phyloP scores from a whole-genome alignment of 352 stramenopile species.

The Hyaloperonospora arabidopsidis region DNA sequence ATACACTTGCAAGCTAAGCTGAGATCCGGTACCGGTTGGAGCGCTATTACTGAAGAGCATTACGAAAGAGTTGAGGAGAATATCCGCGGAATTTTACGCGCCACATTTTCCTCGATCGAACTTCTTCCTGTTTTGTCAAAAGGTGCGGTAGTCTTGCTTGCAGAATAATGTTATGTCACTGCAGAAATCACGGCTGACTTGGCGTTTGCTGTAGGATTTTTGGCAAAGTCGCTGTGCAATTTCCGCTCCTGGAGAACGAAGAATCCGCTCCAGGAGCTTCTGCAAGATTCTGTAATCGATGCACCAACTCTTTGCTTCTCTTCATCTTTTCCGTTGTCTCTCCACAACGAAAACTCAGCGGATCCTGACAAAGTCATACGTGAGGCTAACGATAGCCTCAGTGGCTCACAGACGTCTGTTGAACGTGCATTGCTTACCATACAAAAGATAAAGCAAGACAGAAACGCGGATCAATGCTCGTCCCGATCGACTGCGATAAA shows the following conservation, averaged over 20 bases:
- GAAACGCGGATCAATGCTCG: slow-evolving; percentile 3
- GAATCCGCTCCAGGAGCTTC: slow-evolving; percentile 13
- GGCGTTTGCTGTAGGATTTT: slow-evolving; percentile 24
- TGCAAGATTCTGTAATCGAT: slow-evolving; percentile 1
- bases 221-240: slow-evolving; percentile 37
- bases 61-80: slow-evolving; percentile 32
- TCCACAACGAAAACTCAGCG: slow-evolving; percentile 1
- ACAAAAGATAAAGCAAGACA: slow-evolving; percentile 2
- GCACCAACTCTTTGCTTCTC: slow-evolving; percentile 24
- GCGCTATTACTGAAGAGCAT: slow-evolving; percentile 11
- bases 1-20: slow-evolving; percentile 36
- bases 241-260: slow-evolving; percentile 20
- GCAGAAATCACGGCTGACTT: neutral
- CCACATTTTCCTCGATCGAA: slow-evolving; percentile 19
- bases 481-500: slow-evolving; percentile 8
- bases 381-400: neutral
- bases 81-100: slow-evolving; percentile 22
- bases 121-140: slow-evolving; percentile 16
- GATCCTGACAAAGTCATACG: slow-evolving; percentile 13
- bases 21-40: neutral
- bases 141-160: slow-evolving; percentile 10
- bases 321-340: slow-evolving; percentile 29
- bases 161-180: neutral
- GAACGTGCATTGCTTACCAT: slow-evolving; percentile 14
- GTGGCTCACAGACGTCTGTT: slow-evolving; percentile 4